Evolutionary conservation across 2,329 filamentous ascomycete species (phyloP), one percentile per base, ranked within the genome.

Genomic region (Verticillium albo-atrum): DNA sequence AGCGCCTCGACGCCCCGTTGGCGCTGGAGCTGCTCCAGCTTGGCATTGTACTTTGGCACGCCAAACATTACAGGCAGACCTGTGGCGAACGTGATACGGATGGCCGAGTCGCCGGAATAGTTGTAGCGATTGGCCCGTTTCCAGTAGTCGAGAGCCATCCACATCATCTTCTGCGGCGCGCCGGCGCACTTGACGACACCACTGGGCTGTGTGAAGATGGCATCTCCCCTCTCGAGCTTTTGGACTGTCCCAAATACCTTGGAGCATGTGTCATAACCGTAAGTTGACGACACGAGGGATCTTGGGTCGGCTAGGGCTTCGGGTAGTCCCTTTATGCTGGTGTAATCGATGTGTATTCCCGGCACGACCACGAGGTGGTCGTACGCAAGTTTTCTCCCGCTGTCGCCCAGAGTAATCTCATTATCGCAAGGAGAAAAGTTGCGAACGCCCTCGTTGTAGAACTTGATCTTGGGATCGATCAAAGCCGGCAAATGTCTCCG

Each of bases 71-170:
- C 54, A 20, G n/a, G 52, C 20, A 27, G 30, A 23, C 74, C 74
- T 26, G 73, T 76, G 10, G 73, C 72, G 28, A 75, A 76, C 12
- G 66, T 65, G 1, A 71, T 67, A 26, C 70, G 62, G 42, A 75
- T 70, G 23, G 70, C 62, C 51, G 68, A 63, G 27, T 71, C 64
- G 9, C 74, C 68, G 10, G 70, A 72, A 20, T 72, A 20, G 42
- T 50, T 26, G 42, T 50, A 50, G 7, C 6, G 23, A 20, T 23
- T 23, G 15, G n/a, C 68, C 17, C 68, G 67, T 59, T 72, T 65
- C 73, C 73, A 75, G 60, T 74, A 70, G 9, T 71, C 73, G 26
- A 75, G 65, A 3, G 72, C 73, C 71, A 75, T 73, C 73, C 73
- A 75, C 65, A 75, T 66, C 60, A 75, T 69, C 68, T 75, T 75